phyloP scores from a whole-genome alignment of 768 basidiomycete genomes.

The Pisolithus tinctorius region DNA sequence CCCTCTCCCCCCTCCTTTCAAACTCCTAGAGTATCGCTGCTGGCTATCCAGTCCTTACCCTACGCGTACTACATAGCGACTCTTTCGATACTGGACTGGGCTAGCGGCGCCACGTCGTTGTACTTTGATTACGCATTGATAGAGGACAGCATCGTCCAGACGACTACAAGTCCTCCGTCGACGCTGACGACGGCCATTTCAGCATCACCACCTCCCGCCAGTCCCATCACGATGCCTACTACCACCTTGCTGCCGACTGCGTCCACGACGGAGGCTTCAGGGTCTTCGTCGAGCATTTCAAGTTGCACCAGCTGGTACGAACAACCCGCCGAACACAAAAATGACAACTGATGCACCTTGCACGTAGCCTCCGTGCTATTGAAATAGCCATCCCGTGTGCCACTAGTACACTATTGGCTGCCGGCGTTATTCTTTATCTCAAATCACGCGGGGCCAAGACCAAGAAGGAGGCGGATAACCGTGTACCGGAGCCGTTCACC shows the following conservation, averaged over 20 bases:
- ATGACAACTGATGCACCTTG: neutral
- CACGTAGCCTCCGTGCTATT: conserved; percentile 1
- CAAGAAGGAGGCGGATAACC: neutral
- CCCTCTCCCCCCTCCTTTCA: conserved; percentile 2
- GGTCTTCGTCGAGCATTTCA: too few relatives aligned
- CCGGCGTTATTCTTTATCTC: conserved; percentile 1
- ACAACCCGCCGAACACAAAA: neutral
- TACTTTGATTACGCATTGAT: conserved; percentile 3
- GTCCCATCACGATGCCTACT: too few relatives aligned
- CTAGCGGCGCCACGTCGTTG: neutral
- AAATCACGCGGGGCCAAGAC: conserved; percentile 2
- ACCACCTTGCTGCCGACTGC: too few relatives aligned
- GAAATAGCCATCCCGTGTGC: conserved; percentile 4
- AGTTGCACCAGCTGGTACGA: too few relatives aligned
- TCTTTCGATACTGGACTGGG: conserved; percentile 3
- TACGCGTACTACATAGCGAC: neutral
- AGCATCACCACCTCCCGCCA: too few relatives aligned
- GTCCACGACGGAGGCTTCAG: too few relatives aligned
- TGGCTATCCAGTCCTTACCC: neutral
- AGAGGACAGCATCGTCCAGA: neutral
- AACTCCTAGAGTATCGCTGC: neutral
- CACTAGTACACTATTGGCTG: neutral
- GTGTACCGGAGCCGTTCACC: conserved; percentile 4
- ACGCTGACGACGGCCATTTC: too few relatives aligned
- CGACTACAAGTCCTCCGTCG: neutral